Evolutionary conservation across 2,329 filamentous ascomycete genomes (phyloP).

Genomic region (Sporothrix pallida): DNA sequence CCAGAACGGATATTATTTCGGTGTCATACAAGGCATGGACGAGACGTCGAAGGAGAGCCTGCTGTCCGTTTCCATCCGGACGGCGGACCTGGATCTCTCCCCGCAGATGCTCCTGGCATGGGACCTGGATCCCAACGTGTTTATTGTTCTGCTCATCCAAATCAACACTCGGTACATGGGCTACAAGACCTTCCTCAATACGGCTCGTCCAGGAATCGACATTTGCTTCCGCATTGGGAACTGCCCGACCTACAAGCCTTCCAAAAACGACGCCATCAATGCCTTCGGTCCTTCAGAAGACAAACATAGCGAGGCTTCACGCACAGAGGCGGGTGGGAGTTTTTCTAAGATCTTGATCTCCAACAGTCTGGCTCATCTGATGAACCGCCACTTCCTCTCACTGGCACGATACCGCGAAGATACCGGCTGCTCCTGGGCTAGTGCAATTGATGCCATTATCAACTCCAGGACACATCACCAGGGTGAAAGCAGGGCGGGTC

Average conservation of each 20-base stretch:
- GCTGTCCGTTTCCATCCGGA: conserved; percentile 71
- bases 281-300: conserved; percentile 42
- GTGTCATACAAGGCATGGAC: conserved; percentile 60
- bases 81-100: conserved; percentile 73
- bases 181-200: conserved; percentile 59
- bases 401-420: conserved; percentile 65
- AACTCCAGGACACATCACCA: not conserved
- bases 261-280: conserved; percentile 48
- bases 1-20: conserved; percentile 72
- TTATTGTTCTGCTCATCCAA: conserved; percentile 74
- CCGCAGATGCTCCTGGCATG: conserved; percentile 78
- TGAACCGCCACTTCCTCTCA: conserved; percentile 68
- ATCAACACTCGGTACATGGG: conserved; percentile 65
- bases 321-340: conserved; percentile 8
- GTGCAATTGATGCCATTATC: conserved; percentile 50
- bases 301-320: not conserved
- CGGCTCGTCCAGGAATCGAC: conserved; percentile 30
- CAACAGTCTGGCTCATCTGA: conserved; percentile 69
- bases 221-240: conserved; percentile 71
- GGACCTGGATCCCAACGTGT: conserved; percentile 69
- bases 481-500: too few species aligned
- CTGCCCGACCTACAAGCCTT: conserved; percentile 75
- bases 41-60: conserved; percentile 51
- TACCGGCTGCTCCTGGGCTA: conserved; percentile 66
- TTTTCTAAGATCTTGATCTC: conserved; percentile 72